Conservation (phyloP, 345 rosid genomes). For the Aurinia saxatilis region DNA sequence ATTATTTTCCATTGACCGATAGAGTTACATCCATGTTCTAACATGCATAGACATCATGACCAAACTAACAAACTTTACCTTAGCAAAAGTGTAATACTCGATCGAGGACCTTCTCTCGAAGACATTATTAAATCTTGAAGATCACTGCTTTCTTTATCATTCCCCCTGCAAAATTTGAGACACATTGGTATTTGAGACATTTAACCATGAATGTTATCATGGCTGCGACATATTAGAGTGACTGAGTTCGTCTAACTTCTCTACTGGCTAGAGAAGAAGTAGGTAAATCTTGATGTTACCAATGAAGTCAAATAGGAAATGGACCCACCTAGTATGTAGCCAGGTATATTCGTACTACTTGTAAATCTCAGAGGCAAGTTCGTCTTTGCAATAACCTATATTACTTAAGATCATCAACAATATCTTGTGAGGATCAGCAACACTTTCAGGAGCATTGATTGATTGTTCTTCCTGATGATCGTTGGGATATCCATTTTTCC, state of each 20-base stretch:
- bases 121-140: slow-evolving; percentile 70
- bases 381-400: slow-evolving; percentile 96
- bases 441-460: slow-evolving; percentile 53
- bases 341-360: too few species aligned
- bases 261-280: too few species aligned
- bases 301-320: too few species aligned
- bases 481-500: too few species aligned
- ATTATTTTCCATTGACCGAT: neutral
- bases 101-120: slow-evolving; percentile 88
- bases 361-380: slow-evolving; percentile 28
- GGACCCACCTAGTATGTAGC: too few species aligned
- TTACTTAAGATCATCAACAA: slow-evolving; percentile 43
- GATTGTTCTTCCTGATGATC: slow-evolving; percentile 39
- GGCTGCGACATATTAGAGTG: too few species aligned
- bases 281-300: too few species aligned
- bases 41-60: neutral
- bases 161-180: slow-evolving; percentile 34
- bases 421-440: slow-evolving; percentile 51
- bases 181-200: too few species aligned
- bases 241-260: too few species aligned
- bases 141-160: slow-evolving; percentile 62
- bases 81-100: slow-evolving; percentile 86
- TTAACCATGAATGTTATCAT: too few species aligned
- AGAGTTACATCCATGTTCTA: neutral
- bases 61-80: slow-evolving; percentile 39